Conservation (phyloP, 139 green algal genomes). For the Chlamydomonas asymmetrica region DNA sequence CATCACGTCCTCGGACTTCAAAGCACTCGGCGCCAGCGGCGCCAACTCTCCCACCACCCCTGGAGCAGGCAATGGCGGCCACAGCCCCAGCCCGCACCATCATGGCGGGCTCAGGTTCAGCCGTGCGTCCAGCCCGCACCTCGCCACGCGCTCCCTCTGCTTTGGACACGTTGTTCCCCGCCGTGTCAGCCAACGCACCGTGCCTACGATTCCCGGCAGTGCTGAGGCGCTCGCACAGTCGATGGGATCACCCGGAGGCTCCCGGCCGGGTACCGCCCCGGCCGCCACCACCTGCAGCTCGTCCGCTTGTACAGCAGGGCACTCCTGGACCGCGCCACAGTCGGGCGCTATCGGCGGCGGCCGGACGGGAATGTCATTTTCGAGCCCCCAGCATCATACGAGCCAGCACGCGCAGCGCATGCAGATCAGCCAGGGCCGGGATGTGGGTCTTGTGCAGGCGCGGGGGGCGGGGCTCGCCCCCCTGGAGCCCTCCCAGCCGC, state of each 20-base stretch:
- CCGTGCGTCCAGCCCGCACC: neutral
- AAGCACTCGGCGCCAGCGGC: slow-evolving; percentile 15
- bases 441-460: no score
- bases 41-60: slow-evolving; percentile 6
- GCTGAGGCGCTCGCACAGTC: no score
- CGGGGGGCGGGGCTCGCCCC: neutral
- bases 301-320: no score
- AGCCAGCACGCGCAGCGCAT: neutral
- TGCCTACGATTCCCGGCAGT: no score
- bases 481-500: neutral
- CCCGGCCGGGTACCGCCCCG: no score
- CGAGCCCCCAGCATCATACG: neutral
- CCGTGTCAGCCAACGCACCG: no score
- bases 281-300: no score
- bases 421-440: neutral
- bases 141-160: neutral
- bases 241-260: no score
- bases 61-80: neutral
- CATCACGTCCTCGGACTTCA: slow-evolving; percentile 26
- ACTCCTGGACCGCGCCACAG: neutral
- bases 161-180: no score
- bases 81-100: neutral
- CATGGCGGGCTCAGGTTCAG: neutral
- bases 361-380: neutral
- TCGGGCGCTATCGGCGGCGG: neutral